Evolutionary conservation across 2,329 filamentous ascomycete species (phyloP), one percentile per base, ranked within the genome.

Genomic region (Escovopsis sp.): DNA sequence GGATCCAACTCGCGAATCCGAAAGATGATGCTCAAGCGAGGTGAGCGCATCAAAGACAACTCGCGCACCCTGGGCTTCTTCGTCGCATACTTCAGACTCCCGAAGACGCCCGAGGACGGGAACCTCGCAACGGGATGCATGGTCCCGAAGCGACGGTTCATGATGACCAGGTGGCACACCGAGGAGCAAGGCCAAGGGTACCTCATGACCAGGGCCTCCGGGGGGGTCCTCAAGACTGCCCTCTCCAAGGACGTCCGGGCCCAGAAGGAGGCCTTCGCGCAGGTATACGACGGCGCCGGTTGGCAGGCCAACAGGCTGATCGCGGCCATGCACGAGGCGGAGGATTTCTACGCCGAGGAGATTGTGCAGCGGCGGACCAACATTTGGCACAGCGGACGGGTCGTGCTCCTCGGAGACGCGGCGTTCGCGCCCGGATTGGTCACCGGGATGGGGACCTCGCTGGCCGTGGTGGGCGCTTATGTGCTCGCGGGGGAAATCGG

Each of bases 341-440:
- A 61, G 8, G 63, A 72, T 49, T 72, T 72, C 43, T 72, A 72
- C 50, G 59, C 60, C 39, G 56, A 67, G 42, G 53, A 60, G 3
- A 50, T 70, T 34, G 62, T 58, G 0, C 59, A 67, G 18, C 63
- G 77, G 12, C 63, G 62, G 28, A 45, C 68, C 45, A 50, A 60
- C 3, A 45, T 43, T 12, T 55, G 55, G 50, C 65, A 57, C 1
- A 55, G 54, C 0, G 62, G 64, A 0, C 64, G 66, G 1, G 62
- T 71, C n/a, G 60, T 60, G 0, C 58, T 72, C 4, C 45, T 73
- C 1, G 72, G 70, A 0, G 71, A 76, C 46, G 67, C 72, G 3
- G 69, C 55, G 0, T 66, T 61, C 36, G 47, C 67, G 62, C 1
- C 63, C 58, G 7, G 61, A 58, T 4, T 47, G 61, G 33, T 48